Percentiles rank a stretch among this genome's conserved stretches.
These are phyloP conservation scores for Cynara cardunculus DNA, from an alignment of 129 eudicot genomes.

Conservation along the genomic window DNA sequence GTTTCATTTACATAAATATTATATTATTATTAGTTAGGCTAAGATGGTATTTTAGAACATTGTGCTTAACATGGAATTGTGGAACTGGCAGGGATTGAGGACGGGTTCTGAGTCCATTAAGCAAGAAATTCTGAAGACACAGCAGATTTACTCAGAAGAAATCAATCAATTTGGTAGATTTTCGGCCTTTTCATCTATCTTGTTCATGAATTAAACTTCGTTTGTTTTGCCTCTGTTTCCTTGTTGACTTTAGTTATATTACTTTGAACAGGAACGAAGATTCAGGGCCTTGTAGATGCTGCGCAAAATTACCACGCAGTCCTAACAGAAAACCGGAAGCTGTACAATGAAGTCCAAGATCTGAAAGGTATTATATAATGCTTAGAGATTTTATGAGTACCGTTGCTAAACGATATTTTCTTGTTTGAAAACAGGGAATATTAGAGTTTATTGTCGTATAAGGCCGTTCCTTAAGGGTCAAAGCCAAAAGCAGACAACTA, in stretches of 20 bases:
- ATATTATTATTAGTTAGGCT: neutral
- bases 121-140: conserved; percentile 58
- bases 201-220: neutral
- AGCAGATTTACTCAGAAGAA: conserved; percentile 50
- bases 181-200: neutral
- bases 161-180: conserved; percentile 52
- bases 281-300: conserved; percentile 68
- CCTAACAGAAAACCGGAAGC: conserved; percentile 61
- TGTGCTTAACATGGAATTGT: neutral
- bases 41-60: neutral
- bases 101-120: conserved; percentile 50
- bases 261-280: conserved; percentile 42
- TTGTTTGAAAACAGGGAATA: conserved; percentile 56
- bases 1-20: neutral
- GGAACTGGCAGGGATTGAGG: conserved; percentile 46
- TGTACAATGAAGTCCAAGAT: conserved; percentile 89
- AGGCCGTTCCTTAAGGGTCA: conserved; percentile 80
- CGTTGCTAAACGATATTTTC: neutral
- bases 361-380: conserved; percentile 53
- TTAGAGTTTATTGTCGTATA: conserved; percentile 88
- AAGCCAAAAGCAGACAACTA: conserved; percentile 52
- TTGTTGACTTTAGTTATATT: neutral
- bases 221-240: neutral
- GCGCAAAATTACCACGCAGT: conserved; percentile 76
- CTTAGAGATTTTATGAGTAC: neutral